phyloP scores from a whole-genome alignment of 352 stramenopile species.

The Phytophthora meadii region DNA sequence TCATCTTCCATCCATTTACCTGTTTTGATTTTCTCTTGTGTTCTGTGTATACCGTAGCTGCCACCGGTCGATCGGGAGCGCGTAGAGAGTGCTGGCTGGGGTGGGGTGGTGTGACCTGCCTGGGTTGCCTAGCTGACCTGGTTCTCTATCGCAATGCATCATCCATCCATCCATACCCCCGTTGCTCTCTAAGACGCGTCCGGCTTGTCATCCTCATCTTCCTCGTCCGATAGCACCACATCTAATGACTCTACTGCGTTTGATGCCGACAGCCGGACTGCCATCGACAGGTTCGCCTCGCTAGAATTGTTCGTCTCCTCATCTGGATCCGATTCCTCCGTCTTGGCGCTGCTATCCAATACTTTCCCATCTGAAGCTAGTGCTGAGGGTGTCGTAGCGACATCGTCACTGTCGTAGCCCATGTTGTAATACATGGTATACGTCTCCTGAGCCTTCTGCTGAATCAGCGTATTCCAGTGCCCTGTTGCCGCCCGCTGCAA shows the following conservation, averaged over 20 bases:
- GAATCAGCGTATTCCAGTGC: conserved; percentile 88
- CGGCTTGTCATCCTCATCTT: conserved; percentile 46
- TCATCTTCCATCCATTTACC: conserved; percentile 33
- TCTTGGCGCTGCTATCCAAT: conserved; percentile 61
- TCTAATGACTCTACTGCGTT: conserved; percentile 51
- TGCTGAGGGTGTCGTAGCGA: conserved; percentile 33
- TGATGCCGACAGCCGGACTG: conserved; percentile 44
- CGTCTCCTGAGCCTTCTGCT: conserved; percentile 86
- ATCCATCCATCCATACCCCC: conserved; percentile 27
- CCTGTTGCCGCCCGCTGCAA: conserved; percentile 54
- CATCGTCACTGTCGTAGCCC: conserved; percentile 85
- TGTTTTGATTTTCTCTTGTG: conserved; percentile 37
- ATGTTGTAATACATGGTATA: conserved; percentile 93
- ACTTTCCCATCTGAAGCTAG: conserved; percentile 45
- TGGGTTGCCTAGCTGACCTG: conserved; percentile 35
- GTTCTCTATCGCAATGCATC: conserved; percentile 48
- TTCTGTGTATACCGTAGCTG: conserved; percentile 37
- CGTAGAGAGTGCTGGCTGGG: conserved; percentile 24
- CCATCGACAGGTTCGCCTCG: conserved; percentile 39
- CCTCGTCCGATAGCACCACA: conserved; percentile 53
- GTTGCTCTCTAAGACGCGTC: conserved; percentile 38
- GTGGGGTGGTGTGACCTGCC: conserved; percentile 29
- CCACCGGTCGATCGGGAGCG: conserved; percentile 26
- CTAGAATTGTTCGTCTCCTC: conserved; percentile 45
- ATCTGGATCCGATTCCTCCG: conserved; percentile 62